phyloP scores from a whole-genome alignment of 1,284 basidiomycete genomes.

The Cerioporus squamosus region DNA sequence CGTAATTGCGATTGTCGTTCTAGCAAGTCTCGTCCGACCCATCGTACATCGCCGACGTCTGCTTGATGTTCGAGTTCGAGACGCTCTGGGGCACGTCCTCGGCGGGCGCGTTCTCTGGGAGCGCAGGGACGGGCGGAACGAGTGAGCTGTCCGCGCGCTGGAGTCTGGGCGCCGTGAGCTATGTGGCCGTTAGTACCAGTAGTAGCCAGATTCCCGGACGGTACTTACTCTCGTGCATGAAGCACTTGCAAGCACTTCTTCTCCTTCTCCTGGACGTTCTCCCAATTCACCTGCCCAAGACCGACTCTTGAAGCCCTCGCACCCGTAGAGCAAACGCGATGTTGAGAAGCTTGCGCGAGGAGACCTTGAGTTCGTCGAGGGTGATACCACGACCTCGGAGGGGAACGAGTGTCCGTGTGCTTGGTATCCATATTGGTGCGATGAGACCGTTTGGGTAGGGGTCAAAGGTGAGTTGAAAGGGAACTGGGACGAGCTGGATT shows the following conservation, averaged over 20 bases:
- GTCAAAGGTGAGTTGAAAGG: too few species aligned
- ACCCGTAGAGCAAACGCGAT: constrained; percentile 84
- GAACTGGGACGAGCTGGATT: too few species aligned
- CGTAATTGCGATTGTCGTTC: constrained; percentile 21
- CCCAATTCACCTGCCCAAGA: constrained; percentile 54
- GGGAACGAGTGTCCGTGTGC: too few species aligned
- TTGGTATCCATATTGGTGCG: too few species aligned
- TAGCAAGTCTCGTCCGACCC: constrained; percentile 16
- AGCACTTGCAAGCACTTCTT: constrained; percentile 81
- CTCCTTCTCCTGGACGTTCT: constrained; percentile 69
- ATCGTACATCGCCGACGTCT: constrained; percentile 23
- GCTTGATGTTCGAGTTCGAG: constrained; percentile 24
- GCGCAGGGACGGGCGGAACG: constrained; percentile 49
- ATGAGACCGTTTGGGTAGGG: too few species aligned
- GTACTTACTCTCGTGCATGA: constrained; percentile 82
- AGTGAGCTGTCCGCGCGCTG: constrained; percentile 26
- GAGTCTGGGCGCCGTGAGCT: constrained; percentile 84
- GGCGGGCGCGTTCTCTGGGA: constrained; percentile 27
- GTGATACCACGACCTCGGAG: constrained; percentile 58
- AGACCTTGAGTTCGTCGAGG: constrained; percentile 80
- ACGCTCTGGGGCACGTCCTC: constrained; percentile 32
- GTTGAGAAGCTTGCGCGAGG: constrained; percentile 75
- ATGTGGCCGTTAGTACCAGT: constrained; percentile 5
- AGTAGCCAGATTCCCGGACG: background rate
- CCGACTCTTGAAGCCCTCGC: constrained; percentile 55